Evolutionary conservation across 768 basidiomycete species (phyloP).

Genomic region (Trametes punicea): DNA sequence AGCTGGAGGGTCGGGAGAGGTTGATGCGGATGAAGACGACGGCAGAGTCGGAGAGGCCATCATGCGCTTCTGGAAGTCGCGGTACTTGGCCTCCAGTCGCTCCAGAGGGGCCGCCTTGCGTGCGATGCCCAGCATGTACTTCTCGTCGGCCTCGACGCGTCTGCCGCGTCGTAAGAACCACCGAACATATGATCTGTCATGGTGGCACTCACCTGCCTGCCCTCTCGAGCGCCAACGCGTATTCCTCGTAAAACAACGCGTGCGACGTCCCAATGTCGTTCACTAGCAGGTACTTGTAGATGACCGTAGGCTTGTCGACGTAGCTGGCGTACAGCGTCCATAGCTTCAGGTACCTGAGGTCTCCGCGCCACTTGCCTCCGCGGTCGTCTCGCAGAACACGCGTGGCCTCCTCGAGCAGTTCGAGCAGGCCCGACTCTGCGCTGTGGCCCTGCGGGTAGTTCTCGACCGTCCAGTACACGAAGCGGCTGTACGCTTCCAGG

Average conservation of each 20-base stretch:
- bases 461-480: conserved; percentile 91
- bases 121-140: conserved; percentile 85
- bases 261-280: conserved; percentile 86
- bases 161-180: conserved; percentile 38
- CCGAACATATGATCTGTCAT: not conserved
- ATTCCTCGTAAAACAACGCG: conserved; percentile 89
- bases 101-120: conserved; percentile 79
- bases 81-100: conserved; percentile 69
- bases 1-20: conserved; percentile 27
- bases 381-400: conserved; percentile 76
- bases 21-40: conserved; percentile 27
- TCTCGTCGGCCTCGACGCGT: conserved; percentile 83
- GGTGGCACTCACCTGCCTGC: conserved; percentile 61
- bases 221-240: conserved; percentile 79
- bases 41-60: conserved; percentile 49
- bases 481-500: conserved; percentile 79
- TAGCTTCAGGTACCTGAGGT: conserved; percentile 85
- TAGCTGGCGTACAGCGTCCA: conserved; percentile 94
- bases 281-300: conserved; percentile 85
- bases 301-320: conserved; percentile 84
- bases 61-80: conserved; percentile 92
- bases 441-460: conserved; percentile 93
- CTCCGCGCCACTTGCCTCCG: conserved; percentile 69
- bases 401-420: conserved; percentile 90
- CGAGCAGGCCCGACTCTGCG: conserved; percentile 85